phyloP scores from a whole-genome alignment of 371 early-diverging fungal species.

The Syncephalastrum sp. region DNA sequence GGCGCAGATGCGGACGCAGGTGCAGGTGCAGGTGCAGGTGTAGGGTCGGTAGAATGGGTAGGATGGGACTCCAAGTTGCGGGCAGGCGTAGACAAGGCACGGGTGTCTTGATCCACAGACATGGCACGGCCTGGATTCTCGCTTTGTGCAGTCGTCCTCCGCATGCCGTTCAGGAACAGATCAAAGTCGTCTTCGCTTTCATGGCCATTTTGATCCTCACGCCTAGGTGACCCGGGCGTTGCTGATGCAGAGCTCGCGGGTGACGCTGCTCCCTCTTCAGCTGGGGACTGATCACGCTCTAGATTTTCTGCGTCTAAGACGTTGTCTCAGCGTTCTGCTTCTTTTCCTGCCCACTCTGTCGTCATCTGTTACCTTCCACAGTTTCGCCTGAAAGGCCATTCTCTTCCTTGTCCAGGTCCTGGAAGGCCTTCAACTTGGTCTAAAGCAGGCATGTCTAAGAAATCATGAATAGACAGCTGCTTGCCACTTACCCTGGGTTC shows the following conservation, averaged over 20 bases:
- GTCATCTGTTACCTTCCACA: neutral
- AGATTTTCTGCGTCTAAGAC: no score
- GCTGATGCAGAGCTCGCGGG: no score
- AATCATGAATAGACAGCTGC: neutral
- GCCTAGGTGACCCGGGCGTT: no score
- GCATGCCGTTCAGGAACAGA: neutral
- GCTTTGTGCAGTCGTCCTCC: slow-evolving; percentile 1
- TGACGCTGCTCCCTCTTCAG: no score
- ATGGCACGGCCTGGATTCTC: neutral
- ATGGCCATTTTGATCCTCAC: no score
- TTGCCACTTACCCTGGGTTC: slow-evolving; percentile 22
- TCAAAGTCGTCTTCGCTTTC: slow-evolving; percentile 4
- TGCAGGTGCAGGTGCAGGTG: no score
- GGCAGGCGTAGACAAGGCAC: neutral
- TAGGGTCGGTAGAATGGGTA: neutral
- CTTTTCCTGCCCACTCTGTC: neutral
- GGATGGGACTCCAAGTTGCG: neutral
- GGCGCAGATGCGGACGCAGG: neutral
- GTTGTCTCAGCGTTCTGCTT: neutral
- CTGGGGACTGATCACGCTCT: no score
- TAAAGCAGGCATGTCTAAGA: no score
- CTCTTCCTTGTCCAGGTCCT: no score
- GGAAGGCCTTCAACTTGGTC: no score
- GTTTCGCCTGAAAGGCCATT: slow-evolving; percentile 24
- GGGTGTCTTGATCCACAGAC: slow-evolving; percentile 2